Evolutionary conservation across 2,329 filamentous ascomycete species (phyloP).

Genomic region (Juglanconis oblonga): DNA sequence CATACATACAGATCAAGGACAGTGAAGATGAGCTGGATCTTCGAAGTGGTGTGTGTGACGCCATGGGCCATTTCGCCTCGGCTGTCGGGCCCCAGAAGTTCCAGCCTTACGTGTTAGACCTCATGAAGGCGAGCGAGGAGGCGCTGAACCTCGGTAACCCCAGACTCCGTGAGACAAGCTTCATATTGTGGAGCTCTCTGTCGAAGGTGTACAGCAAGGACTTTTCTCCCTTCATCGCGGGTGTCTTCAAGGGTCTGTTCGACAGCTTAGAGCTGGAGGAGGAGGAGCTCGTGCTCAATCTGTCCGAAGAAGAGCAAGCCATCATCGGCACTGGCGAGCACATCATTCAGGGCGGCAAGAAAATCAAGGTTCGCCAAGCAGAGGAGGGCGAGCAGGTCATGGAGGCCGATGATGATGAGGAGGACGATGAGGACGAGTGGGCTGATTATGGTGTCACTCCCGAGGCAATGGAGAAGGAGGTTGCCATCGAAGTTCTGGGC

Average conservation of each 20-base stretch:
- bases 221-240: slow-evolving; percentile 74
- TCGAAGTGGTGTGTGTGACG: slow-evolving; percentile 84
- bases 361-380: slow-evolving; percentile 72
- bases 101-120: slow-evolving; percentile 83
- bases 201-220: slow-evolving; percentile 89
- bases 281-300: slow-evolving; percentile 76
- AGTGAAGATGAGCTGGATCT: slow-evolving; percentile 87
- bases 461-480: slow-evolving; percentile 93
- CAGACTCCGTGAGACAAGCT: slow-evolving; percentile 90
- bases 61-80: slow-evolving; percentile 86
- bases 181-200: slow-evolving; percentile 93
- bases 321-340: slow-evolving; percentile 65
- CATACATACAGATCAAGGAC: slow-evolving; percentile 82
- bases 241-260: slow-evolving; percentile 76
- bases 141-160: slow-evolving; percentile 85
- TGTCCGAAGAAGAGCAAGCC: slow-evolving; percentile 71
- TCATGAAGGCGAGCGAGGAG: slow-evolving; percentile 92
- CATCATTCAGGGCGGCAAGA: slow-evolving; percentile 77
- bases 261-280: slow-evolving; percentile 84
- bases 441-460: slow-evolving; percentile 87
- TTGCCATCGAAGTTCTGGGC: slow-evolving; percentile 90
- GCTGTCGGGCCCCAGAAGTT: slow-evolving; percentile 85
- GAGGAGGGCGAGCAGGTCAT: slow-evolving; percentile 56
- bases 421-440: slow-evolving; percentile 71
- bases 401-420: slow-evolving; percentile 53